phyloP scores from a whole-genome alignment of 257 asterid genomes.

The Galeopsis tetrahit region DNA sequence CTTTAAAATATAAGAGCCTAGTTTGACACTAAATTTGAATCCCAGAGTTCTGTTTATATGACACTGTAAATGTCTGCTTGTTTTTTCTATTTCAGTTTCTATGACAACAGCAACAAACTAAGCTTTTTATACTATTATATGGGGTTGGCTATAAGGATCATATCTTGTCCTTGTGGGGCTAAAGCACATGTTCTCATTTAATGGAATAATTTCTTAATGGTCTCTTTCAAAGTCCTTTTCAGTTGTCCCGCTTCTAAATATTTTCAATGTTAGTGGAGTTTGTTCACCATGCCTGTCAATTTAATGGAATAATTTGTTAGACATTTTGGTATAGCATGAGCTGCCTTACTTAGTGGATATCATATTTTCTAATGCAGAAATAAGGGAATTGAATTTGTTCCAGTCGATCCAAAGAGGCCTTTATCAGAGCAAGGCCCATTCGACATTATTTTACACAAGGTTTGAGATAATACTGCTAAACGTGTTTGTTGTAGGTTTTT shows the following conservation, averaged over 20 bases:
- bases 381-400: conserved; percentile 82
- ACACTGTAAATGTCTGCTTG: conserved; percentile 9
- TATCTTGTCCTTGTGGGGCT: not conserved
- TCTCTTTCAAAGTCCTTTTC: not conserved
- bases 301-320: conserved; percentile 1
- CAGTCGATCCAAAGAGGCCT: conserved; percentile 72
- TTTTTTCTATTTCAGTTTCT: conserved; percentile 12
- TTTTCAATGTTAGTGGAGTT: not conserved
- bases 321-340: conserved; percentile 25
- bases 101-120: not conserved
- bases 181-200: not conserved
- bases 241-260: not conserved
- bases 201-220: not conserved
- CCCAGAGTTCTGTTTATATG: not conserved
- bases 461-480: conserved; percentile 36
- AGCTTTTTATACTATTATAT: not conserved
- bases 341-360: conserved; percentile 23
- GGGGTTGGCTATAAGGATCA: not conserved
- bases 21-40: not conserved
- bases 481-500: conserved; percentile 8
- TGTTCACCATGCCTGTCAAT: conserved; percentile 18
- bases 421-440: conserved; percentile 94
- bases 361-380: conserved; percentile 54
- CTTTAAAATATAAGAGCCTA: not conserved
- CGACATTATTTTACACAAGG: conserved; percentile 89